These are phyloP conservation scores for Artomyces pyxidatus DNA, from an alignment of 768 basidiomycete species.

Conservation along the genomic window DNA sequence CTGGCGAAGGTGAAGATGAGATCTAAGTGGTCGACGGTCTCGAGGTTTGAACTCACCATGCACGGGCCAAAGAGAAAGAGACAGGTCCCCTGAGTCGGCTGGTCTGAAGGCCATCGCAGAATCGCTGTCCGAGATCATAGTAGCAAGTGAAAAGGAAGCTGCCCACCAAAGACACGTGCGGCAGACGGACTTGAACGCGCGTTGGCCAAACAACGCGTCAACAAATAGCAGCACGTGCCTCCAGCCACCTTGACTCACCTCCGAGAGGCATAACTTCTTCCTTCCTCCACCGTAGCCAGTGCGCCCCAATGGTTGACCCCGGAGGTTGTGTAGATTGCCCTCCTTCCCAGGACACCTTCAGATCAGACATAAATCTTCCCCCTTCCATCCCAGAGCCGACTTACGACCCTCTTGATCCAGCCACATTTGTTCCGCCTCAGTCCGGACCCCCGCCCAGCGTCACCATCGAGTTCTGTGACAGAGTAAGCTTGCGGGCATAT, in stretches of 20 bases:
- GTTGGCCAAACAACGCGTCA: slow-evolving; percentile 44
- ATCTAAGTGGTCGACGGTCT: background rate
- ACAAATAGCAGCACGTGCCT: slow-evolving; percentile 19
- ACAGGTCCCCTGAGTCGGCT: slow-evolving; percentile 5
- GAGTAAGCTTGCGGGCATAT: slow-evolving; percentile 50
- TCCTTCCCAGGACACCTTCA: background rate
- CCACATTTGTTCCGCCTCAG: slow-evolving; percentile 49
- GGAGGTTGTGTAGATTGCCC: slow-evolving; percentile 18
- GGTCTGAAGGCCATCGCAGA: slow-evolving; percentile 12
- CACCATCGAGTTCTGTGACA: slow-evolving; percentile 89
- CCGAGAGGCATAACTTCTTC: background rate
- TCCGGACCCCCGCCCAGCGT: slow-evolving; percentile 45
- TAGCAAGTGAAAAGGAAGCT: background rate
- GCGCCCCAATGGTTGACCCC: slow-evolving; percentile 21
- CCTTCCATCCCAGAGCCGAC: background rate
- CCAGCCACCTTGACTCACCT: slow-evolving; percentile 26
- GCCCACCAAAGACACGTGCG: background rate
- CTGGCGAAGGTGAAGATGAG: slow-evolving; percentile 28
- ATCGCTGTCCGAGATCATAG: too few relatives aligned
- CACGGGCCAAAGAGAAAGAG: slow-evolving; percentile 45
- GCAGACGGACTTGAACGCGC: background rate
- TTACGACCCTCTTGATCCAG: slow-evolving; percentile 31
- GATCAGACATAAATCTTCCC: background rate
- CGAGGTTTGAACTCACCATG: slow-evolving; percentile 41
- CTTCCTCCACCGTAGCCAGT: background rate